These are phyloP conservation scores for Diaporthe citrichinensis DNA, from an alignment of 2,329 filamentous ascomycete species.

Conservation along the genomic window DNA sequence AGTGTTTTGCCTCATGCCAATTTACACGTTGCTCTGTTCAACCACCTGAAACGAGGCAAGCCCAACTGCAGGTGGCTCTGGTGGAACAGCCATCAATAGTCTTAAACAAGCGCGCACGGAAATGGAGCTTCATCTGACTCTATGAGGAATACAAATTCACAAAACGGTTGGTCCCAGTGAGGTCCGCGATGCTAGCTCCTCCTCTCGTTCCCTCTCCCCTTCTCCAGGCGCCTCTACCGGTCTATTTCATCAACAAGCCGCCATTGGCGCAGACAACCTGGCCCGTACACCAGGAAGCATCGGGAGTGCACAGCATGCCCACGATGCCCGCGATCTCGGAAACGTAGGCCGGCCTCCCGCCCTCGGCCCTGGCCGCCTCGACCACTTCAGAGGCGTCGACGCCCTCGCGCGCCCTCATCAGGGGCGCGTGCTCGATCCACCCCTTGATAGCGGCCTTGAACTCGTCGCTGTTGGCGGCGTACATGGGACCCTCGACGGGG, in stretches of 20 bases:
- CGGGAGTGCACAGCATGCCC: constrained; percentile 80
- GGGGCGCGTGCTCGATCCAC: constrained; percentile 68
- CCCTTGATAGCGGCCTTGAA: constrained; percentile 59
- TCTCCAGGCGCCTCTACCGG: not conserved
- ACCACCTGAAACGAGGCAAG: not conserved
- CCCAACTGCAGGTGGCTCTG: not conserved
- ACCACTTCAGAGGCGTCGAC: constrained; percentile 75
- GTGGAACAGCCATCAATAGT: not conserved
- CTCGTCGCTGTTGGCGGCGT: constrained; percentile 58
- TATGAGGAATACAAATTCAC: not conserved
- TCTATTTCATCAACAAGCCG: constrained; percentile 68
- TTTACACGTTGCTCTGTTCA: not conserved
- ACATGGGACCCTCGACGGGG: constrained; percentile 68
- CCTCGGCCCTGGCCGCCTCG: constrained; percentile 67
- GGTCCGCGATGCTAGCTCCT: not conserved
- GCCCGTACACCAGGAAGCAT: constrained; percentile 84
- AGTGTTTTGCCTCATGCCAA: not conserved
- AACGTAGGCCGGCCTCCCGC: constrained; percentile 74
- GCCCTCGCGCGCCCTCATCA: constrained; percentile 71
- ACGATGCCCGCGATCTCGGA: constrained; percentile 82
- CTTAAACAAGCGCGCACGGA: not conserved
- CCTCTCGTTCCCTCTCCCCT: not conserved
- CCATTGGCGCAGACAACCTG: constrained; percentile 86
- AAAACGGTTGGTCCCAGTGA: not conserved
- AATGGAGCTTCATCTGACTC: not conserved